Base-by-base conservation (phyloP, 306 rosid genomes). In the Cucurbita ficifolia region DNA sequence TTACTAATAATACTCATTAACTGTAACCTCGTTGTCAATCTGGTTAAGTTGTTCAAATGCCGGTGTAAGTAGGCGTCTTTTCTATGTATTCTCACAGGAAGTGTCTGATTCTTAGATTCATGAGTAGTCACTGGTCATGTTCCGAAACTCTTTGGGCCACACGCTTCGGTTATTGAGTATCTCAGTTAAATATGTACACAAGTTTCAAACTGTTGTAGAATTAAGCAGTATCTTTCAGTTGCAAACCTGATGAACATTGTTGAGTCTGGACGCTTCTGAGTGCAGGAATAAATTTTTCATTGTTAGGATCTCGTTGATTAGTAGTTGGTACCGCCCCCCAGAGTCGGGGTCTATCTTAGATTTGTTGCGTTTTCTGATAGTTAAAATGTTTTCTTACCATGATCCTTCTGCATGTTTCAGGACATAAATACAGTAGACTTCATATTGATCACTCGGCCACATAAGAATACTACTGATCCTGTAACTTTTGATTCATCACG, bases 371-470 rank as follows among this genome's bases (percentile, higher is more conserved):
- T 43, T 67, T 67, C 53, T 21, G 18, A 12, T 21, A 1, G 19
- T 67, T 45, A 21, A 45, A 11, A 21, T 19, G 6, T 53, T 43
- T 22, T 17, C 21, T 50, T 79, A 76, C 17, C 24, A 24, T 21
- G 36, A 18, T 24, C 14, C 76, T 77, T 79, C 74, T 76, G 78
- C 75, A 70, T 77, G 85, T 81, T 52, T 76, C 76, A 84, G 87
- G 88, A 84, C 83, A 36, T 71, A 68, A 82, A 81, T 82, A 77
- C 88, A 13, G 87, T 91, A 59, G 99, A 94, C 82, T 91, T 94
- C 81, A 77, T 94, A 69, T 83, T 94, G 86, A 86, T 94, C 81
- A 89, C 86, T 79, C 83, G 78, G 61, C 87, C 84, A 35, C 77
- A 86, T 74, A 84, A 68, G 78, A 79, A 74, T 75, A 74, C 75